A percentile compares a stretch with the other conserved stretches of the same genome.
phyloP scores from a whole-genome alignment of 495 filamentous ascomycete species.

The Penicillium canescens region DNA sequence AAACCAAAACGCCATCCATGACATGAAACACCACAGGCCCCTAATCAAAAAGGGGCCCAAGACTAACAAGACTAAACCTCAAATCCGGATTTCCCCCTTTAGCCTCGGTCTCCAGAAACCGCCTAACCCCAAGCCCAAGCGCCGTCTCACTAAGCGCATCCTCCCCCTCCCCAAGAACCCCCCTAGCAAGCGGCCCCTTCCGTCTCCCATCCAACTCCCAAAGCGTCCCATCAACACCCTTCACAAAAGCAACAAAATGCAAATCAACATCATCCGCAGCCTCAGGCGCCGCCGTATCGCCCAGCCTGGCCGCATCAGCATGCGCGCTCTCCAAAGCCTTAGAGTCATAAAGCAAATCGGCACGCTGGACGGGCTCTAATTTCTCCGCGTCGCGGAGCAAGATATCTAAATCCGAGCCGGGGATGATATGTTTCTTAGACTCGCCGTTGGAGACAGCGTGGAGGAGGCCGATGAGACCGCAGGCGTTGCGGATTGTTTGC shows the following conservation, averaged over 20 bases:
- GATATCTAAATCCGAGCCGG: slow-evolving; percentile 46
- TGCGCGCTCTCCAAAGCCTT: slow-evolving; percentile 71
- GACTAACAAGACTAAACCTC: slow-evolving; percentile 72
- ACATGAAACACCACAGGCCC: not conserved
- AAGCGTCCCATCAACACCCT: slow-evolving; percentile 63
- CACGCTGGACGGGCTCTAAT: slow-evolving; percentile 54
- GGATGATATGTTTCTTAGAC: slow-evolving; percentile 41
- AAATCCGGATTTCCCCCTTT: slow-evolving; percentile 61
- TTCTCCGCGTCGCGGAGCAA: slow-evolving; percentile 47
- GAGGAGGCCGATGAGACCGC: slow-evolving; percentile 80
- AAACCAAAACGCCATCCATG: not conserved
- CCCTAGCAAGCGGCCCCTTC: slow-evolving; percentile 68
- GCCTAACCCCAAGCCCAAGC: slow-evolving; percentile 55
- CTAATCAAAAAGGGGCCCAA: slow-evolving; percentile 66
- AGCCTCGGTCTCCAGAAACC: slow-evolving; percentile 64
- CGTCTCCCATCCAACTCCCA: slow-evolving; percentile 86
- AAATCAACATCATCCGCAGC: slow-evolving; percentile 69
- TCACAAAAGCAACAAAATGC: slow-evolving; percentile 88
- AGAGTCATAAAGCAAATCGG: slow-evolving; percentile 72
- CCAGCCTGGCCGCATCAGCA: slow-evolving; percentile 64
- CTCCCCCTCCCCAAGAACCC: slow-evolving; percentile 53
- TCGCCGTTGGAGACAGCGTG: slow-evolving; percentile 71
- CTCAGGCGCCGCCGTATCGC: slow-evolving; percentile 70
- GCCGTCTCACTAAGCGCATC: slow-evolving; percentile 71
- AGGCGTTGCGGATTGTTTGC: slow-evolving; percentile 87